A percentile compares a stretch with the other conserved stretches of the same genome.
Conservation (phyloP, 495 filamentous ascomycete species). For the Annulohypoxylon stygium region DNA sequence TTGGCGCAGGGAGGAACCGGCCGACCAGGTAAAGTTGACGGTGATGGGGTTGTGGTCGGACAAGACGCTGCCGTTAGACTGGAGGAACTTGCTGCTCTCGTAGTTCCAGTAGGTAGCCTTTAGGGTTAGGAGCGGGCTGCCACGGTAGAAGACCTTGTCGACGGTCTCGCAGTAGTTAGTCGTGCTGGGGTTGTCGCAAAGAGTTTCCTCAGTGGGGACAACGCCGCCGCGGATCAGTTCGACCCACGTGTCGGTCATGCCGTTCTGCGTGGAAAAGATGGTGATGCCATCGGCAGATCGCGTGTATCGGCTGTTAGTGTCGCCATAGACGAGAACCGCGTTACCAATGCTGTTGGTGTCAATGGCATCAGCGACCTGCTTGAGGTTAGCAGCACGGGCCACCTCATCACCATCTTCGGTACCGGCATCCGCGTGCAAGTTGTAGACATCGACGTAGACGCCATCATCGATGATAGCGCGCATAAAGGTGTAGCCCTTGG, state of each 20-base stretch:
- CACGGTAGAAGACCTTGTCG: constrained; percentile 73
- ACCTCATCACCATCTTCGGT: constrained; percentile 60
- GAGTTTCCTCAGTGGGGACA: constrained; percentile 58
- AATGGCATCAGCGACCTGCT: constrained; percentile 69
- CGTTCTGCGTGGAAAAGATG: constrained; percentile 59
- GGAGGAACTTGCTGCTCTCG: constrained; percentile 63
- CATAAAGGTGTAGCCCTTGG: constrained; percentile 76
- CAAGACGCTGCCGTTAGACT: constrained; percentile 65
- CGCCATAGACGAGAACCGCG: constrained; percentile 70
- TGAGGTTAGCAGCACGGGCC: constrained; percentile 67
- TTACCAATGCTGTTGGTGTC: constrained; percentile 65
- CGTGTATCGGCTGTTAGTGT: constrained; percentile 71
- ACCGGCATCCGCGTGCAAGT: constrained; percentile 74
- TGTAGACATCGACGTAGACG: constrained; percentile 70
- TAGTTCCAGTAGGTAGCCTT: constrained; percentile 62
- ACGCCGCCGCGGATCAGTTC: constrained; percentile 60
- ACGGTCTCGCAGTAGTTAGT: constrained; percentile 69
- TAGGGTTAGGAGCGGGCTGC: constrained; percentile 60
- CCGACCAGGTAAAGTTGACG: constrained; percentile 66
- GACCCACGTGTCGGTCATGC: constrained; percentile 67
- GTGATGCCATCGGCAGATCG: constrained; percentile 64
- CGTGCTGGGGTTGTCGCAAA: constrained; percentile 65
- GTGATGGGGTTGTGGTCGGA: constrained; percentile 73
- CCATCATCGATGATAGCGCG: constrained; percentile 57
- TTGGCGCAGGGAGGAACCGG: constrained; percentile 56